Evolutionary conservation across 108 stramenopile species (phyloP).

Genomic region (Skeletonema menzelii): DNA sequence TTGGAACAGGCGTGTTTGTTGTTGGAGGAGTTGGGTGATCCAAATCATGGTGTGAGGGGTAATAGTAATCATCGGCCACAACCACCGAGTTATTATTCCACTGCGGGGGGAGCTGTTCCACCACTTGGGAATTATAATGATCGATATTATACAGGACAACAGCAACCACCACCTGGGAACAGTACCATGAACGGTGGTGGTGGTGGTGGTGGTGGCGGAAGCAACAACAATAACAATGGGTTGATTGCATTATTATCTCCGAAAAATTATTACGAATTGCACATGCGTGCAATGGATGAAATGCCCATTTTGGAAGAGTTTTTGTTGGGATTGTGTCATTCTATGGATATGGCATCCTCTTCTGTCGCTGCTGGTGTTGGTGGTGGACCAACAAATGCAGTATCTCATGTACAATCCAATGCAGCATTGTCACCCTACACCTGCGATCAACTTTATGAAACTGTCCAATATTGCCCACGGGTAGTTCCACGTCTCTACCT

Average conservation of each 20-base stretch:
- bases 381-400: conserved; percentile 21
- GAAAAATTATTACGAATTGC: conserved; percentile 98
- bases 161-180: neutral
- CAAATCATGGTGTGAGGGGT: conserved; percentile 55
- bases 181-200: conserved; percentile 24
- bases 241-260: conserved; percentile 80
- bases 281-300: conserved; percentile 95
- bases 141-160: conserved; percentile 18
- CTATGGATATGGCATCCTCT: neutral
- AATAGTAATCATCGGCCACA: conserved; percentile 13
- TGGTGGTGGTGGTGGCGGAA: conserved; percentile 40
- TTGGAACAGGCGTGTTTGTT: conserved; percentile 86
- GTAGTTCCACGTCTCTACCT: conserved; percentile 97
- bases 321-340: conserved; percentile 61
- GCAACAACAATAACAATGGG: conserved; percentile 4
- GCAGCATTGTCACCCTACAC: conserved; percentile 49
- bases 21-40: conserved; percentile 93
- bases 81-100: conserved; percentile 28
- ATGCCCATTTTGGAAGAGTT: conserved; percentile 94
- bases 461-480: conserved; percentile 91
- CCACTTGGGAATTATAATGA: conserved; percentile 36
- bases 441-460: conserved; percentile 90
- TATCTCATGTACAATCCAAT: neutral
- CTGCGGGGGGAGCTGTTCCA: conserved; percentile 33
- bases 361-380: neutral